Base-by-base conservation (phyloP, 2,329 filamentous ascomycete species). In the Cladosporium sp. region DNA sequence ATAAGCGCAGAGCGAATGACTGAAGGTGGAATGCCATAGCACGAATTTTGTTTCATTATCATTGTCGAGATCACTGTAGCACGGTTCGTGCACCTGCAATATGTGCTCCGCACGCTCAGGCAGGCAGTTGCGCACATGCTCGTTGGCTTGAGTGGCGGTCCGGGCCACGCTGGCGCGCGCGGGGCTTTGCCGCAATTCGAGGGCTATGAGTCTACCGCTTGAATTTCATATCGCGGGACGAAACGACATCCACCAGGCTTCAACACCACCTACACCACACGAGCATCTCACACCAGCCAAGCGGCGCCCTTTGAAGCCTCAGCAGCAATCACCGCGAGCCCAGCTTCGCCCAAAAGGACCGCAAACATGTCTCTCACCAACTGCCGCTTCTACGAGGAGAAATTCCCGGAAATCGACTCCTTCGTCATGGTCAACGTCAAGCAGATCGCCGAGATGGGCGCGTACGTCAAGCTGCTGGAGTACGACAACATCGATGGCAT, bases 391-490 rank as follows among this genome's bases (percentile, higher is more conserved):
- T 96, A 95, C 73, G 90, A 95, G 81, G 89, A 95, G 77, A 95
- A 95, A 76, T 96, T 87, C 69, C 90, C 90, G 55, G 93, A 97
- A 81, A 92, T 98, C 71, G 93, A 98, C 77, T 95, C 89, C 80
- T 97, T 96, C 76, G 95, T 98, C 71, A 98, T 98, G 93, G 93
- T 98, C 72, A 98, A 97, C 75, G 93, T 97, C 67, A 95, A 95
- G 83, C 90, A 95, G 87, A 98, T 98, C 70, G 93, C 93, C 72
- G 95, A 98, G 76, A 98, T 98, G 95, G 93, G 93, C 73, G 93
- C 95, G 66, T 98, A 98, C 73, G 95, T 98, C 69, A 98, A 98
- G 78, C 85, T 98, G 53, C 86, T 98, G 65, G 93, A 98, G 77
- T 98, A 98, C 76, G 93, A 98, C 76, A 96, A 97, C 77, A 98